phyloP scores from a whole-genome alignment of 2,329 filamentous ascomycete genomes.

The Fusarium nygamai region DNA sequence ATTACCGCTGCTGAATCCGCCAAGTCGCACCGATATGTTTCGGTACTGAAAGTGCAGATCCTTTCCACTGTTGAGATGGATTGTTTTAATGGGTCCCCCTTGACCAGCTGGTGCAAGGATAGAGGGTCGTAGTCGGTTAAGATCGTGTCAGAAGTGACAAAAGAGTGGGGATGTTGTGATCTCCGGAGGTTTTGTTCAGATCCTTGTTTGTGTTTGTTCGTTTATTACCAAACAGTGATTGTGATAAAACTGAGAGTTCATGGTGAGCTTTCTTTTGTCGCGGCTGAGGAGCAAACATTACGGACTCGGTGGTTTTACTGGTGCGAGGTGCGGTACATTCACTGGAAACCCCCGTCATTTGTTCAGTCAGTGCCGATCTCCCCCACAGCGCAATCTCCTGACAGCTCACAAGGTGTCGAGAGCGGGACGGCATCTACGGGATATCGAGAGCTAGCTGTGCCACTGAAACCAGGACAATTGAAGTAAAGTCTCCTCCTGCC shows the following conservation, averaged over 20 bases:
- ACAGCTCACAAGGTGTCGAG: slow-evolving; percentile 11
- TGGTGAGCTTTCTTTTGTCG: no score
- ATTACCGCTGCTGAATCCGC: not conserved
- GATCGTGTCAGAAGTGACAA: slow-evolving; percentile 5
- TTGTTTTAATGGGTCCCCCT: not conserved
- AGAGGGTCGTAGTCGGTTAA: slow-evolving; percentile 6
- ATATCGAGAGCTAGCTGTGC: not conserved
- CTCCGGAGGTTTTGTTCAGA: not conserved
- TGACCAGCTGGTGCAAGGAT: slow-evolving; percentile 1
- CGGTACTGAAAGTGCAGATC: slow-evolving; percentile 17
- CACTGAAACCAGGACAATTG: not conserved
- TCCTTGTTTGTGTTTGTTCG: not conserved
- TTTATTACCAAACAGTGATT: no score
- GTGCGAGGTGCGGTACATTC: not conserved
- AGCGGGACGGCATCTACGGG: slow-evolving; percentile 4
- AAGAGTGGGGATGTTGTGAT: not conserved
- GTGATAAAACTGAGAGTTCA: not conserved
- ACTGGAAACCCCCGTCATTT: not conserved
- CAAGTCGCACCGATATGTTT: slow-evolving; percentile 11
- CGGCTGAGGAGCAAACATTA: not conserved
- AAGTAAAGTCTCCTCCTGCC: not conserved
- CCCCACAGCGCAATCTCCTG: slow-evolving; percentile 34
- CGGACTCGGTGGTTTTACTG: not conserved
- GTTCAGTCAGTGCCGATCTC: slow-evolving; percentile 23
- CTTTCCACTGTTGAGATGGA: not conserved